Base-by-base conservation (phyloP, 148 eudicot species). In the Cornus suecica region DNA sequence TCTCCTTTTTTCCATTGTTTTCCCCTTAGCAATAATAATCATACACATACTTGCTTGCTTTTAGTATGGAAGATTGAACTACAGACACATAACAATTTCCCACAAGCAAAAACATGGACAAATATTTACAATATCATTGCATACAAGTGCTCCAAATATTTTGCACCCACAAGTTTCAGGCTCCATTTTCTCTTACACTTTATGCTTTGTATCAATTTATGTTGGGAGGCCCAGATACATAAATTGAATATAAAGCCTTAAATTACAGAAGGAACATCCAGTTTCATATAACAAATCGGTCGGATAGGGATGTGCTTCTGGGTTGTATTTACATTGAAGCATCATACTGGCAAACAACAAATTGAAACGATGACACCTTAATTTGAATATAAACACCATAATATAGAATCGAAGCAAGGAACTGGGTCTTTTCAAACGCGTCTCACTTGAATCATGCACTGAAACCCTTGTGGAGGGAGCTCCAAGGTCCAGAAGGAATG, bases 391-490 rank as follows among this genome's bases (percentile, higher is more conserved):
- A 37, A 37, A 8, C 31, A 28, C 30, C 56, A 28, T 2, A 10
- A 16, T 6, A 11, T 8, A 26, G 16, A 18, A 29, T 22, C 65
- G 27, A 20, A 37, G 9, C 1, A 41, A 18, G 9, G 27, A 30
- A 48, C 9, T 24, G 71, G 71, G 37, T 23, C 42, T 7, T 18
- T 18, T 66, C 23, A 20, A 15, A 29, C 2, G 41, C 8, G 14
- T 13, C 23, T 24, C 18, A 29, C 18, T 25, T 26, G 20, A 15
- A 71, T 90, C 83, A 92, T 25, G 98, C 98, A 16, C 86, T 90
- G 80, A 93, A 91, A n/a, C 99, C 99, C 72, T 72, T 85, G 72
- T 79, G 89, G 51, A 95, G 87, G 58, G 99, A 91, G 82, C 99
- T 93, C 99, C 94, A 91, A 51, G 86, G 86, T 56, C 83, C 78